Evolutionary conservation across 2,329 filamentous ascomycete genomes (phyloP), one percentile per base, ranked within the genome.

Genomic region (Aspergillus ibericus): DNA sequence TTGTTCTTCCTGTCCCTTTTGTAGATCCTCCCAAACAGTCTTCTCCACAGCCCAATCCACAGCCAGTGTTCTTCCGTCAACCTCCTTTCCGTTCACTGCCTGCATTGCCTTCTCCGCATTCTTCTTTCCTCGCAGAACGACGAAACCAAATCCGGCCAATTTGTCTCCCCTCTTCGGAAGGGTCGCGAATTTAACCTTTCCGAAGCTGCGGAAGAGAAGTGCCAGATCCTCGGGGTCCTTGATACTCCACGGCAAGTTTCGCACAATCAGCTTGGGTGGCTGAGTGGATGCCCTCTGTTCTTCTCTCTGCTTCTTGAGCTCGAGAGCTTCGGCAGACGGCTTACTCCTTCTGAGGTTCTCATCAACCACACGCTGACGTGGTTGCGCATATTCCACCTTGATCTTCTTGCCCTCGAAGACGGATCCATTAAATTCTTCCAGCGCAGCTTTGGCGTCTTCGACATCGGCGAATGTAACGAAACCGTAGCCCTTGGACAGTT

Each of bases 41-140:
- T 96, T 96, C 60, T 97, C 92, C 3, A 98, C 92, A 32, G 96
- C 93, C 91, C 92, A 99, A 77, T 99, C 95, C 6, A 99, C 95
- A 27, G 93, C 95, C 60, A 99, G 77, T 8, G 88, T 89, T 68
- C 95, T 85, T 2, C 93, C 95, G 72, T 96, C 93, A 18, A 99
- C 83, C 61, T 90, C 86, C 73, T 91, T 97, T 59, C 93, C 95
- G 75, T 98, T 99, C 66, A 98, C 81, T 20, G 83, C 86, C 59
- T 89, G 86, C 58, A 99, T 82, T 1, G 95, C 95, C 73, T 88
- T 92, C 75, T 98, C 91, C 0, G 95, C 93, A 75, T 98, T 96
- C 77, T 92, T 93, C 70, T 84, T 88, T 42, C 93, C 92, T 59
- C 93, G 84, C 75, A 99, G 83, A 10, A 93, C 89, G 60, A 99